Conservation (phyloP, 139 green algal species). For the Chlamydomonas sp. region DNA sequence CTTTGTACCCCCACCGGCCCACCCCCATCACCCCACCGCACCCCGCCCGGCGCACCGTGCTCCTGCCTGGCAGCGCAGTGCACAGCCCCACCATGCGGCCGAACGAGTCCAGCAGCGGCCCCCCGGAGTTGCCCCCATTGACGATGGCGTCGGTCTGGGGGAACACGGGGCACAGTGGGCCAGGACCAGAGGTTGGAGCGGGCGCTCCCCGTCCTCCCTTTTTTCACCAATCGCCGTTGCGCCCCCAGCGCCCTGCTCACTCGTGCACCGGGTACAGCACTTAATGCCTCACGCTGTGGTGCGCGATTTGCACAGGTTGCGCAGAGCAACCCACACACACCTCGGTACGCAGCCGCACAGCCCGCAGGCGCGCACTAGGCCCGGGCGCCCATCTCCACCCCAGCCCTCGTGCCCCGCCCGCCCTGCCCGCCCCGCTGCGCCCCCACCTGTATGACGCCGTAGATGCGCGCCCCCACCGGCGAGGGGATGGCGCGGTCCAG, state of each 20-base stretch:
- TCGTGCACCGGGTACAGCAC: too few species aligned
- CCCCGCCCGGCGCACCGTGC: background rate
- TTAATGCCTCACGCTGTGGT: background rate
- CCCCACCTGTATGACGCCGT: slow-evolving; percentile 77
- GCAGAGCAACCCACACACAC: background rate
- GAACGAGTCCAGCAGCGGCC: slow-evolving; percentile 81
- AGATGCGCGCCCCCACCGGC: slow-evolving; percentile 72
- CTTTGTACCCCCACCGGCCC: too few species aligned
- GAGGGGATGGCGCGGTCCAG: slow-evolving; percentile 71
- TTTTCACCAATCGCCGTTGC: background rate
- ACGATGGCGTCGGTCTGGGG: slow-evolving; percentile 87
- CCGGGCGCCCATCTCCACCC: background rate
- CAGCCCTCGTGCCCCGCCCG: background rate
- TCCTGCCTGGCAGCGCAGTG: slow-evolving; percentile 76
- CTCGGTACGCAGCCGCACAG: background rate
- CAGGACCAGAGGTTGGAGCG: background rate
- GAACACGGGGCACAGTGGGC: background rate
- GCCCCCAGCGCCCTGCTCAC: background rate
- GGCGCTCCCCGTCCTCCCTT: background rate
- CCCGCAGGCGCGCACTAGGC: background rate
- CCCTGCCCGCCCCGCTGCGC: background rate
- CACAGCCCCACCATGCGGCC: slow-evolving; percentile 78
- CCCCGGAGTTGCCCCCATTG: slow-evolving; percentile 81
- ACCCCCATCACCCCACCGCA: background rate
- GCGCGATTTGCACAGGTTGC: background rate